Base-by-base conservation (phyloP, 345 rosid genomes). In the Hevea brasiliensis region DNA sequence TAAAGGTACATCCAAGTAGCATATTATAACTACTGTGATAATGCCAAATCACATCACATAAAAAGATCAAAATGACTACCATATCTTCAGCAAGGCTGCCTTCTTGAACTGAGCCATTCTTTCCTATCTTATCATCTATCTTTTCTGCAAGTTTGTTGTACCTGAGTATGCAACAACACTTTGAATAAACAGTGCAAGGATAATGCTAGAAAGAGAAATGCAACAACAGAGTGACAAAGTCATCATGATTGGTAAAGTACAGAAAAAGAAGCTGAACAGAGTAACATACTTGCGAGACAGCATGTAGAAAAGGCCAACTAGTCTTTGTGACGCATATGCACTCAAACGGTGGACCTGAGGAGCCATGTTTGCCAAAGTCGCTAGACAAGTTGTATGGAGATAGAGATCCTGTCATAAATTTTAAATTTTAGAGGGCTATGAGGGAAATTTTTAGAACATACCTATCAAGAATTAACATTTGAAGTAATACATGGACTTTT, bases 291-390 rank as follows among this genome's bases (percentile, higher is more conserved):
- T 95, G 78, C 90, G 89, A 47, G 99, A 92, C 71, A 95, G 93
- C 99, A 95, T 95, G 77, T 87, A 83, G 84, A 95, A 95, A 74
- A 95, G 97, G 83, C 98, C 92, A 86, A 95, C 92, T 66, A 95
- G 86, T 80, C 97, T 89, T 84, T 95, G 97, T 13, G 98, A 95
- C 76, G 99, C 98, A 85, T 92, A 92, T 74, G 96, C 94, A 87
- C 97, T 95, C 86, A 95, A 82, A 41, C 87, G 97, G 81, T 92
- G 92, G 76, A 88, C 86, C 81, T 95, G 99, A 78, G 99, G 99
- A 53, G 98, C 99, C 96, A 92, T 95, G 88, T 95, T 95, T 74
- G 98, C 99, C 84, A 95, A 82, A 68, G 96, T 91, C 62, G 99
- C 99, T 32, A 95, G 85, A 83, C 99, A 92, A 72, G 94, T 95